Conservation (phyloP, 495 filamentous ascomycete species). For the Zalerion maritima region DNA sequence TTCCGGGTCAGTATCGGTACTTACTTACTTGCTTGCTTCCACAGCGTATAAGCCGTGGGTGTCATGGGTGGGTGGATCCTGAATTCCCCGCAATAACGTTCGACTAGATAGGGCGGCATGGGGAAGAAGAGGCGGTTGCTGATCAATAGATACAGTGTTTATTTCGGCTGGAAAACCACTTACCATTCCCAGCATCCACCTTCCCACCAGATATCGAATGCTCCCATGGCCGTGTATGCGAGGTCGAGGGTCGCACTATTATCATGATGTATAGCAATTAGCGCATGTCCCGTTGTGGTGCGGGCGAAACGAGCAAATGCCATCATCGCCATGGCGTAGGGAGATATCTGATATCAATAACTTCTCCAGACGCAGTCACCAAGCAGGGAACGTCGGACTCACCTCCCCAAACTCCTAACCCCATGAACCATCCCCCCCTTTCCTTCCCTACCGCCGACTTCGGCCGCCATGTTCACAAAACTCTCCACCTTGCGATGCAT, state of each 20-base stretch:
- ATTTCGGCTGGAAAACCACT: slow-evolving; percentile 2
- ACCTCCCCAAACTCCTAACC: slow-evolving; percentile 47
- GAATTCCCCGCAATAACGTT: no score
- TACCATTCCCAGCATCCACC: slow-evolving; percentile 69
- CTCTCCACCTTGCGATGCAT: slow-evolving; percentile 52
- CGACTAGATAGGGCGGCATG: no score
- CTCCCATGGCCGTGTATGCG: slow-evolving; percentile 55
- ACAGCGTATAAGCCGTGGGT: no score
- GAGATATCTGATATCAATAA: no score
- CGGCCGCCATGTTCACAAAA: slow-evolving; percentile 55
- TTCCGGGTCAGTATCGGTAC: not conserved
- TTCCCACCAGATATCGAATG: slow-evolving; percentile 72
- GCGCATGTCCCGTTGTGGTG: not conserved
- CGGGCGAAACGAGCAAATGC: not conserved
- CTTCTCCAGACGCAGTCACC: no score
- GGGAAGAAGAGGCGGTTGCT: no score
- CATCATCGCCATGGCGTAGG: no score
- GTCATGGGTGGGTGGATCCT: no score
- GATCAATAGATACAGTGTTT: no score
- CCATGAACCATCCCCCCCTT: slow-evolving; percentile 72
- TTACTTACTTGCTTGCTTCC: no score
- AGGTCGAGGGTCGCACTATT: slow-evolving; percentile 62
- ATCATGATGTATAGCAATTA: slow-evolving; percentile 35
- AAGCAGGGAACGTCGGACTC: slow-evolving; percentile 3
- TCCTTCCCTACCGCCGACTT: slow-evolving; percentile 39